Evolutionary conservation across 1,284 basidiomycete genomes (phyloP), one percentile per base, ranked within the genome.

Genomic region (Heliocybe sulcata): DNA sequence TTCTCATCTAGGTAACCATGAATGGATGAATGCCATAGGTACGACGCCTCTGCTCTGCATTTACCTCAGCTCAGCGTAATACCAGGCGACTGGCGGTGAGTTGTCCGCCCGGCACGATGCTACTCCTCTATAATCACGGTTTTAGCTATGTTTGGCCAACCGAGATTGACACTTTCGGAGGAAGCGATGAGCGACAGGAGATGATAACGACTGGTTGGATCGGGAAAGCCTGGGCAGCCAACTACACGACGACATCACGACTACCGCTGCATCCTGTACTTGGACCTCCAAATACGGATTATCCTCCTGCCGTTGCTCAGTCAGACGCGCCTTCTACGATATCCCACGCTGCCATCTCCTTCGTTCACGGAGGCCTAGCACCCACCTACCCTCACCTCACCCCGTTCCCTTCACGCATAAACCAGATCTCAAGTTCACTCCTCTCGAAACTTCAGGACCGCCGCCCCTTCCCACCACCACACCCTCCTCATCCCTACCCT

Each of bases 11-110:
- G 94, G 94, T n/a, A 98, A 94, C 63, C 91, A 93, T 59, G 90
- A 92, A 64, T 84, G 82, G 78, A 94, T 95, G 93, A 95, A 95
- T 62, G 83, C 81, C 8, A 85, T 94, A 60, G 89, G 88, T 83
- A 59, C 53, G 20, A 10, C 47, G n/a, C 22, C 4, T 14, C 38
- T 53, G 9, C 10, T 12, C 35, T n/a, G 4, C 20, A 33, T 53
- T 20, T 14, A 45, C 3, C 19, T 29, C 38, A 45, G 53, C 58
- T 54, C 59, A 54, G 49, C 54, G 45, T 56, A 51, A 56, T 26
- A 57, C 14, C 55, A 87, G 85, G 88, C 55, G 92, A 94, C 68
- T 94, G 92, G 91, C 83, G 90, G 85, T 89, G 68, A 67, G 69
- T 58, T 20, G 27, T 47, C n/a, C 2, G 20, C 14, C 3, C 11